These are phyloP conservation scores for Rhizoclosmatium sp. DNA, from an alignment of 192 early-diverging fungal genomes.

Conservation along the genomic window DNA sequence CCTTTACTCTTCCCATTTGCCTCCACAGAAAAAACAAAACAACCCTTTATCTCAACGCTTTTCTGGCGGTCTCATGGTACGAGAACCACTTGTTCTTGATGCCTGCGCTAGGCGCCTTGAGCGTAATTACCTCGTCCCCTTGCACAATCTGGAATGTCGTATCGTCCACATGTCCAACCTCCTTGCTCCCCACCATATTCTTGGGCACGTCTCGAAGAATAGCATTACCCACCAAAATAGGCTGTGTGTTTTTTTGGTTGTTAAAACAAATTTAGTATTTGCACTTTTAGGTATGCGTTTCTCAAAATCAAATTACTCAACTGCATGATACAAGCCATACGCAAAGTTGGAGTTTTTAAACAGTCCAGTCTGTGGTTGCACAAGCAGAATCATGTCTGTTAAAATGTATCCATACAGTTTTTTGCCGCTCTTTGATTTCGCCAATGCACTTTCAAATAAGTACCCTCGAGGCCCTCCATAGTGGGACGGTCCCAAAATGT, in stretches of 20 bases:
- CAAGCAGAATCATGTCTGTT: conserved; percentile 65
- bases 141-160: conserved; percentile 69
- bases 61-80: conserved; percentile 21
- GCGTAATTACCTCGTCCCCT: conserved; percentile 57
- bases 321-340: conserved; percentile 55
- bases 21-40: neutral
- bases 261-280: conserved; percentile 30
- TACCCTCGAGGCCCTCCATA: conserved; percentile 66
- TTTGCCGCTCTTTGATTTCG: conserved; percentile 80
- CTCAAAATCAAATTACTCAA: conserved; percentile 41
- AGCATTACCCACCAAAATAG: conserved; percentile 48
- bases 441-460: conserved; percentile 73
- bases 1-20: neutral
- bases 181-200: conserved; percentile 27
- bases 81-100: conserved; percentile 70
- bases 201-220: conserved; percentile 46
- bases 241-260: conserved; percentile 8
- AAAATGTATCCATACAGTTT: conserved; percentile 73
- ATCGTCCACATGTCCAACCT: conserved; percentile 53
- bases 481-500: conserved; percentile 64
- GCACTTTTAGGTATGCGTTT: neutral
- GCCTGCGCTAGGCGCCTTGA: conserved; percentile 57
- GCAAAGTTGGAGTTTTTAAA: conserved; percentile 30
- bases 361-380: conserved; percentile 46
- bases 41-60: neutral